Evolutionary conservation across 2,329 filamentous ascomycete species (phyloP).

Genomic region (Trichoderma koningiopsis): DNA sequence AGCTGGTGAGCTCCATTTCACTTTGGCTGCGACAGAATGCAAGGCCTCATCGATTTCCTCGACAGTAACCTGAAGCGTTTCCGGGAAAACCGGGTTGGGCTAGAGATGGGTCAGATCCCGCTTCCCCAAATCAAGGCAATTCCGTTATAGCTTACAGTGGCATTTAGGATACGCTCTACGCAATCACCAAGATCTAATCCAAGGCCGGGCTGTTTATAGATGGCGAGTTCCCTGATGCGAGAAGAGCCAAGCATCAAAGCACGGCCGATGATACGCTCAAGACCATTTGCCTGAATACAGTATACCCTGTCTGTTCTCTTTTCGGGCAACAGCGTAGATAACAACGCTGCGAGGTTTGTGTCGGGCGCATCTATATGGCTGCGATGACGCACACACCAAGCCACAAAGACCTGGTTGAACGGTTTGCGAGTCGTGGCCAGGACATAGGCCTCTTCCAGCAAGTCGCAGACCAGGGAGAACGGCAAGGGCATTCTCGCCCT

Average conservation of each 20-base stretch:
- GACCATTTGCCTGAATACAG: slow-evolving; percentile 60
- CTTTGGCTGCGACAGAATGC: slow-evolving; percentile 66
- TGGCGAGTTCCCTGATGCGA: slow-evolving; percentile 61
- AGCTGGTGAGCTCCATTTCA: slow-evolving; percentile 69
- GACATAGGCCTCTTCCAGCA: slow-evolving; percentile 68
- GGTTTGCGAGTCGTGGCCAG: slow-evolving; percentile 40
- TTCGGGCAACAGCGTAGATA: slow-evolving; percentile 77
- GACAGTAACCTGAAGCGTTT: slow-evolving; percentile 56
- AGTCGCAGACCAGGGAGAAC: slow-evolving; percentile 72
- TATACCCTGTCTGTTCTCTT: slow-evolving; percentile 78
- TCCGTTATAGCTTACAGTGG: slow-evolving; percentile 52
- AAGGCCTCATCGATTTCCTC: slow-evolving; percentile 73
- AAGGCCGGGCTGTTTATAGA: slow-evolving; percentile 60
- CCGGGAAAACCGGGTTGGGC: slow-evolving; percentile 46
- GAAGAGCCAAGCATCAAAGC: slow-evolving; percentile 66
- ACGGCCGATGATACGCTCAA: slow-evolving; percentile 69
- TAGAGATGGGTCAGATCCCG: slow-evolving; percentile 31
- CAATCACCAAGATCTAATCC: slow-evolving; percentile 72
- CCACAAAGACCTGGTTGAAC: slow-evolving; percentile 46
- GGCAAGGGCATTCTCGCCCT: slow-evolving; percentile 59
- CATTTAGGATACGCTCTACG: slow-evolving; percentile 63
- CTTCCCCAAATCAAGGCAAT: background rate
- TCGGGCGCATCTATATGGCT: slow-evolving; percentile 57
- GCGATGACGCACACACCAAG: slow-evolving; percentile 72
- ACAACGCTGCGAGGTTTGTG: slow-evolving; percentile 62